These are phyloP conservation scores for Rauvolfia tetraphylla DNA, from an alignment of 257 asterid species.

Conservation along the genomic window DNA sequence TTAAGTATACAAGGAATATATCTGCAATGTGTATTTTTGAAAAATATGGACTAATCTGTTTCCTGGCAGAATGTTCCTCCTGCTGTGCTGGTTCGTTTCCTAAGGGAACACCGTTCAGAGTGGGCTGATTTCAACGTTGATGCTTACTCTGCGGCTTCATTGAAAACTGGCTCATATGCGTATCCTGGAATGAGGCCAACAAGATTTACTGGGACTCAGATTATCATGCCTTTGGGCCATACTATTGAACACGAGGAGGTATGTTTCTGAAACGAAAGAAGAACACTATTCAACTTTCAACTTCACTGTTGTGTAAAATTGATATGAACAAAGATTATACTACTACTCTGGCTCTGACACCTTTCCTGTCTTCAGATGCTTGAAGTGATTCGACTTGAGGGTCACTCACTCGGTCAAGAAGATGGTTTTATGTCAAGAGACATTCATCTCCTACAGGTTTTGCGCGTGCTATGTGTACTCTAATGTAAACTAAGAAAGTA, in stretches of 20 bases:
- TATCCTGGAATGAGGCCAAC: slow-evolving; percentile 90
- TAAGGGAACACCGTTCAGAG: slow-evolving; percentile 97
- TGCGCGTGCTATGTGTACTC: slow-evolving; percentile 8
- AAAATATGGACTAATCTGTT: slow-evolving; percentile 6
- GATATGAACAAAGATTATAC: background rate
- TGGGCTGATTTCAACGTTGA: slow-evolving; percentile 98
- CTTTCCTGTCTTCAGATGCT: slow-evolving; percentile 54
- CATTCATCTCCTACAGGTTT: slow-evolving; percentile 86
- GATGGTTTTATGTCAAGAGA: slow-evolving; percentile 84
- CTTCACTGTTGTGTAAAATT: background rate
- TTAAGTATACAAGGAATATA: background rate
- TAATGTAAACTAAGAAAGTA: background rate
- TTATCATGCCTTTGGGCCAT: slow-evolving; percentile 91
- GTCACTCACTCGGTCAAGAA: slow-evolving; percentile 69
- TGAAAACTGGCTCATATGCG: slow-evolving; percentile 63
- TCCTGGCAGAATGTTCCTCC: slow-evolving; percentile 79
- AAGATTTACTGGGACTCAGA: slow-evolving; percentile 90
- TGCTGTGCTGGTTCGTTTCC: slow-evolving; percentile 78
- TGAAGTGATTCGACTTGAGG: slow-evolving; percentile 95
- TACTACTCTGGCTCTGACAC: background rate
- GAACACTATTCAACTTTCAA: background rate
- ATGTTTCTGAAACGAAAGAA: background rate
- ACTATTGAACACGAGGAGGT: slow-evolving; percentile 98
- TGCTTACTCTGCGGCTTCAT: slow-evolving; percentile 78
- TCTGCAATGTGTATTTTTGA: background rate